phyloP scores from a whole-genome alignment of 78 protist genomes.

The Dictyostelium capitatum region DNA sequence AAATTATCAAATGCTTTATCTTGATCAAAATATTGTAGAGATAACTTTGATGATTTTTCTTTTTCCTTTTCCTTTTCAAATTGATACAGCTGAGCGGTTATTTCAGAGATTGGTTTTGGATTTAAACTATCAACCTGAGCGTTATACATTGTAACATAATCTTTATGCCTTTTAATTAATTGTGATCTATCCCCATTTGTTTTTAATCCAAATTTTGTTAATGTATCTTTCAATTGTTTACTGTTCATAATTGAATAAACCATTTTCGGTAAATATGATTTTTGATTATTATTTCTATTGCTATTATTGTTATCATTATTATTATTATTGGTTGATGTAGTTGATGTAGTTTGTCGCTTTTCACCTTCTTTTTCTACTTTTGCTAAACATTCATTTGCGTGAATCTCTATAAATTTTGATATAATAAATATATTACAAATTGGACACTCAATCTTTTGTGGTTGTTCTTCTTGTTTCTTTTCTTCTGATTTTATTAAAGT shows the following conservation, averaged over 20 bases:
- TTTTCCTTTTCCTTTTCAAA: conserved; percentile 22
- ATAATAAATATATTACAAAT: not conserved
- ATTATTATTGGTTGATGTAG: not conserved
- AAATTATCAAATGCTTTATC: not conserved
- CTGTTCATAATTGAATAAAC: conserved; percentile 26
- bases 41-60: conserved; percentile 12
- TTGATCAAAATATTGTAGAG: not conserved
- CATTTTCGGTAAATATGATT: conserved; percentile 37
- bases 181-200: conserved; percentile 35
- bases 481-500: not conserved
- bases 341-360: not conserved
- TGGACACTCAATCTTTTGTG: not conserved
- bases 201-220: conserved; percentile 9
- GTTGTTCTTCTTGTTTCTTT: not conserved
- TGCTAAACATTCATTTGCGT: conserved; percentile 21
- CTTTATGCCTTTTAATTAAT: conserved; percentile 51
- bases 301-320: not conserved
- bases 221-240: conserved; percentile 32
- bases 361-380: not conserved
- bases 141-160: conserved; percentile 30
- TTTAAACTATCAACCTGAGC: conserved; percentile 41
- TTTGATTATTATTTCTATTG: not conserved
- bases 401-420: not conserved
- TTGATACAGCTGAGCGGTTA: conserved; percentile 4
- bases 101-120: conserved; percentile 24